Evolutionary conservation across 805 yeast species (phyloP).

Genomic region (Candida peoriensis): DNA sequence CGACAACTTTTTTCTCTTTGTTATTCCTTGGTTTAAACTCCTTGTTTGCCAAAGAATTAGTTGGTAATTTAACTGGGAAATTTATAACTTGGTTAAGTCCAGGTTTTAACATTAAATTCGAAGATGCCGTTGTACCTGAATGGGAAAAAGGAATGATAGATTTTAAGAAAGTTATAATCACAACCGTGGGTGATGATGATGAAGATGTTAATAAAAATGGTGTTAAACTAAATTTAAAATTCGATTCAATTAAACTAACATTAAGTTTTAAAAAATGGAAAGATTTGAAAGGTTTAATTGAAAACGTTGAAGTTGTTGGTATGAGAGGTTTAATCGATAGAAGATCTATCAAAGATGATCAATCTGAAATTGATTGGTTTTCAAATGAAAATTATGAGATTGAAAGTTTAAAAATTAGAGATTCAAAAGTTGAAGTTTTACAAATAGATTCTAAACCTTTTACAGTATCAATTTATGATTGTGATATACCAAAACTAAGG

Average conservation of each 20-base stretch:
- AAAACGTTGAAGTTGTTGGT: conserved; percentile 75
- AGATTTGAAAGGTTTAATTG: conserved; percentile 77
- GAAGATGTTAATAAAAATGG: conserved; percentile 76
- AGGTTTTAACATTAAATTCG: conserved; percentile 75
- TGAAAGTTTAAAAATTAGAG: conserved; percentile 42
- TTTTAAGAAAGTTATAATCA: conserved; percentile 68
- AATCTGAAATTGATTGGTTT: conserved; percentile 26
- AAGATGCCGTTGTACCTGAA: conserved; percentile 86
- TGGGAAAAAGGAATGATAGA: conserved; percentile 85
- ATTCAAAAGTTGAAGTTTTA: conserved; percentile 40
- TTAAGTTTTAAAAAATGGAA: conserved; percentile 83
- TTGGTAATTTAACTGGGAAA: conserved; percentile 77
- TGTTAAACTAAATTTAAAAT: conserved; percentile 70
- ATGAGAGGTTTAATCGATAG: conserved; percentile 81
- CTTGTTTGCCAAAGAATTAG: conserved; percentile 81
- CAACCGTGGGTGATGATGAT: conserved; percentile 63
- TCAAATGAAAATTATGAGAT: conserved; percentile 34
- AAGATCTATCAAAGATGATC: conserved; percentile 25
- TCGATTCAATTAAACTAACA: conserved; percentile 76
- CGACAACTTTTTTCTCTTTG: conserved; percentile 86
- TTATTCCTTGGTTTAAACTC: conserved; percentile 68
- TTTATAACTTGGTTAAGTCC: conserved; percentile 67
- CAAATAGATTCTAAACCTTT: conserved; percentile 16
- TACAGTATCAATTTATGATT: conserved; percentile 54
- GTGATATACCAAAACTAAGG: conserved; percentile 59